These are phyloP conservation scores for Posidonia australis DNA, from an alignment of 106 monocot genomes.

Conservation along the genomic window DNA sequence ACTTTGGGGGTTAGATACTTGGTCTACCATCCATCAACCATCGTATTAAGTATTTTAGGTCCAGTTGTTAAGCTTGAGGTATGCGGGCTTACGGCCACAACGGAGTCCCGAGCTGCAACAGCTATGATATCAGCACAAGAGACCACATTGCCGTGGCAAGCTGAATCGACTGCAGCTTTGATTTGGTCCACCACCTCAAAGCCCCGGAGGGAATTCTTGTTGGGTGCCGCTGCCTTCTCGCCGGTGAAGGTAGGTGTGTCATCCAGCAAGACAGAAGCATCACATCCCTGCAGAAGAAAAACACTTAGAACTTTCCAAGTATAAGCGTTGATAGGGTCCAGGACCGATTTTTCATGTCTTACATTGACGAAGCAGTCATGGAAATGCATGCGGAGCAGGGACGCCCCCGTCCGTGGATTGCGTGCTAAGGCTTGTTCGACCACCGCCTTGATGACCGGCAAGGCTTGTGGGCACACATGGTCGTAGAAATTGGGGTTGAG, in stretches of 20 bases:
- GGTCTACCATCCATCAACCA: not conserved
- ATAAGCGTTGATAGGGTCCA: too few relatives aligned
- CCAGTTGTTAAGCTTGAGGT: too few relatives aligned
- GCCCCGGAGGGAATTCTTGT: constrained; percentile 25
- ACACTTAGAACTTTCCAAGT: too few relatives aligned
- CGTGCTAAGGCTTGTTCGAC: constrained; percentile 8
- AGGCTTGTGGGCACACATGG: constrained; percentile 9
- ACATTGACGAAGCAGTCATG: too few relatives aligned
- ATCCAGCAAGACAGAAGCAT: constrained; percentile 54
- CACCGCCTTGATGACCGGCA: constrained; percentile 5
- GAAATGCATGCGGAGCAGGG: constrained; percentile 39
- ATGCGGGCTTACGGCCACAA: constrained; percentile 49
- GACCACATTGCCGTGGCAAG: constrained; percentile 28
- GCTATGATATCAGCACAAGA: constrained; percentile 42
- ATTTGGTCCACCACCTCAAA: constrained; percentile 55
- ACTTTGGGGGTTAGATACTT: not conserved
- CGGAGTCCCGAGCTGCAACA: constrained; percentile 41
- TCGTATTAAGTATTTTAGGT: not conserved
- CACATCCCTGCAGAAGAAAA: constrained; percentile 83
- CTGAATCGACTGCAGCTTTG: constrained; percentile 40
- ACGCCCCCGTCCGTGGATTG: constrained; percentile 26
- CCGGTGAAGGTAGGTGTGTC: constrained; percentile 22
- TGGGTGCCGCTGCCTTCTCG: constrained; percentile 46
- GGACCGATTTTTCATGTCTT: too few relatives aligned
- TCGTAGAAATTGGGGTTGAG: constrained; percentile 15